Base-by-base conservation (phyloP, 139 green algal genomes). In the Micromonas commoda region DNA sequence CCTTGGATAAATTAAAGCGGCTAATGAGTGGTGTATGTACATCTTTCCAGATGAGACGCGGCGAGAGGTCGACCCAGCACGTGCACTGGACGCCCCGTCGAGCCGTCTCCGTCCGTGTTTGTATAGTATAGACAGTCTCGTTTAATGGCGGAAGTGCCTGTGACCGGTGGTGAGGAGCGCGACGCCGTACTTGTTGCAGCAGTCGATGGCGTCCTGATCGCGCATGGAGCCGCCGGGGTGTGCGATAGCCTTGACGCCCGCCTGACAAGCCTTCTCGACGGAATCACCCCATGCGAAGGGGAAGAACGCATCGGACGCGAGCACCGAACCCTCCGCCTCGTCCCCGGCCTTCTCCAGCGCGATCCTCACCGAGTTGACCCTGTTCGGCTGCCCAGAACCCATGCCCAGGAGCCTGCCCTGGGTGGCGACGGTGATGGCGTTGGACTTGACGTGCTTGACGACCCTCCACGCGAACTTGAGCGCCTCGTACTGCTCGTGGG, bases 361-460 rank as follows among this genome's bases (percentile, higher is more conserved):
- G 78, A 99, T 98, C 78, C 93, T 76, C 51, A 93, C 88, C 24
- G 78, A 91, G 80, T 97, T 98, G 16, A 98, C 94, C 16, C 95
- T 89, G 89, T 99, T 99, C 71, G 95, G 95, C 87, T 99, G 95
- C n/a, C 95, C 95, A 54, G 82, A 92, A 77, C 95, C 95, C 95
- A 99, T 99, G 67, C 95, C 95, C 81, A 99, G 86, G 79, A 99
- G 85, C 73, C 87, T 81, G 23, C 81, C 78, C 38, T 72, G 91
- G 88, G 98, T 99, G 65, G 92, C 95, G 26, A 99, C 87, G 0
- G 94, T 96, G 82, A 99, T 99, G 78, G 95, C 95, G 81, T 99
- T 99, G 83, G 81, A 92, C 90, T 99, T 99, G 54, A 99, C 95
- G 77, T 99, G 95, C 91, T 99, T 99, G n/a, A 97, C 92, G 52